Base-by-base conservation (phyloP, 768 basidiomycete species). In the Tricholoma terreum region DNA sequence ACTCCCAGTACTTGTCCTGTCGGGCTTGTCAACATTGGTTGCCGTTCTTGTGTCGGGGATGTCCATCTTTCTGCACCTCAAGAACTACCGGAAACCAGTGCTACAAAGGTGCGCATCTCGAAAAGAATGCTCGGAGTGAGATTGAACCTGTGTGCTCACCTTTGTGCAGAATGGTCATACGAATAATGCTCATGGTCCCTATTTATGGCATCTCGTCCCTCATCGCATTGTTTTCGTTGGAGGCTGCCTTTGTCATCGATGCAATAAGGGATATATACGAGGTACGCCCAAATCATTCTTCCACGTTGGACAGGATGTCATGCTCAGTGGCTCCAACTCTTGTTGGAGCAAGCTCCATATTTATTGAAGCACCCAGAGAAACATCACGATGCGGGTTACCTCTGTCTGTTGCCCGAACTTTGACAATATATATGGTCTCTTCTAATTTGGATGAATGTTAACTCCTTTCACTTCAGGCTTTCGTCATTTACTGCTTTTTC, bases 151-250 rank as follows among this genome's bases (percentile, higher is more conserved):
- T 27, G 24, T 2, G 19, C 34, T 57, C 9, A 34, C 51, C 24
- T 17, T 54, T 9, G 43, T 65, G 11, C 57, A 90, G 96, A 61
- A 90, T 92, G 83, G 94, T 96, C 50, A 81, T 97, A 43, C 83
- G 97, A 48, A 97, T 98, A 68, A 94, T 98, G 90, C 60, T 98
- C 63, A 98, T 98, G 94, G 92, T 92, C 5, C 96, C 96, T 0
- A 76, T 98, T 27, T 98, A 99, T 69, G 93, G 86, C 1, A 77
- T 98, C 27, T 82, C 97, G 0, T 94, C 93, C 3, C 77, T 98
- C 62, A 93, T 98, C 59, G 93, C 96, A 0, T 78, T 99, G 38
- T 92, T 94, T 75, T 97, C 94, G 0, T 77, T 98, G 54, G 90
- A 96, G 67, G 93, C 90, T 2, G 97, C 97, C 0, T 98, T 98